Evolutionary conservation across 2,329 filamentous ascomycete genomes (phyloP).

Genomic region (Ophiostoma tasmaniense): DNA sequence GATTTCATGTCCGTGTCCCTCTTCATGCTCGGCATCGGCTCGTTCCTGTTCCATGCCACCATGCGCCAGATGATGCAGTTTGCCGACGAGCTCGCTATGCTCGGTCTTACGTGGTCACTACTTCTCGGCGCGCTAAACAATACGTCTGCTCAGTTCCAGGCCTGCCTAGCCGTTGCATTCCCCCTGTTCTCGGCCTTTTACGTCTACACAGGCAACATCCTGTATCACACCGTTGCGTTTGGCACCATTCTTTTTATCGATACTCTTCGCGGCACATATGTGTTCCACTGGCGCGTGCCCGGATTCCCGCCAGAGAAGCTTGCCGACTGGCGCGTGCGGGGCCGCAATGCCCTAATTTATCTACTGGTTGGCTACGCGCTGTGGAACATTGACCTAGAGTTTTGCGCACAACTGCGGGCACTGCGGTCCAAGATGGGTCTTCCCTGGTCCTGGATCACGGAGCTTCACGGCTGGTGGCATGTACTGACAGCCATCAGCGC

Average conservation of each 20-base stretch:
- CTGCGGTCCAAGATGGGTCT: constrained; percentile 39
- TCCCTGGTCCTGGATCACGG: constrained; percentile 47
- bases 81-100: constrained; percentile 51
- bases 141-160: constrained; percentile 30
- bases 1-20: constrained; percentile 37
- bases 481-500: constrained; percentile 48
- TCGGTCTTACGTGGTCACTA: constrained; percentile 43
- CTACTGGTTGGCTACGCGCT: constrained; percentile 41
- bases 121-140: constrained; percentile 42
- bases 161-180: constrained; percentile 33
- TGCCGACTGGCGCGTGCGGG: constrained; percentile 23
- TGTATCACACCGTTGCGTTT: constrained; percentile 35
- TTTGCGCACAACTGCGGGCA: constrained; percentile 39
- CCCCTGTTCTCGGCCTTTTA: constrained; percentile 35
- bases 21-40: constrained; percentile 34
- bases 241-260: constrained; percentile 26
- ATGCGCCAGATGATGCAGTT: constrained; percentile 35
- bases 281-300: constrained; percentile 26
- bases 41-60: constrained; percentile 37
- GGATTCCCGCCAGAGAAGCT: constrained; percentile 25
- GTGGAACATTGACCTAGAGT: constrained; percentile 49
- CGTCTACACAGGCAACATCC: constrained; percentile 33
- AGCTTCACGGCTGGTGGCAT: constrained; percentile 58
- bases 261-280: constrained; percentile 28
- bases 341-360: constrained; percentile 26